A percentile compares a stretch with the other conserved stretches of the same genome.
phyloP scores from a whole-genome alignment of 352 stramenopile species.

The Elongisporangium senticosum region DNA sequence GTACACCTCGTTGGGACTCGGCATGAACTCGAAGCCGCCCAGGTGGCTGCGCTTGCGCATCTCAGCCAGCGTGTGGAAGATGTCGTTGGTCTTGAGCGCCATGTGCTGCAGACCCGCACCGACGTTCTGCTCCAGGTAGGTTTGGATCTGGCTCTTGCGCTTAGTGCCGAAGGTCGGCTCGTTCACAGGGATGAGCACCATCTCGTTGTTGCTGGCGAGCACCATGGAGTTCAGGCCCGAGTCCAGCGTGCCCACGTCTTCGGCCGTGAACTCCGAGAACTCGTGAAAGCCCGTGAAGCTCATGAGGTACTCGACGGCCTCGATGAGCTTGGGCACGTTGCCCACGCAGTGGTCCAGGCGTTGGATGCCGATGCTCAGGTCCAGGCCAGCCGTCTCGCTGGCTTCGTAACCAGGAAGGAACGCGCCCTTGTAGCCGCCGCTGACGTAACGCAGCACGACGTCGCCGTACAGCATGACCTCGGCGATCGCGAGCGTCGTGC shows the following conservation, averaged over 20 bases:
- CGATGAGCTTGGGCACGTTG: constrained; percentile 88
- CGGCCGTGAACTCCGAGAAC: constrained; percentile 93
- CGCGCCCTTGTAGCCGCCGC: constrained; percentile 61
- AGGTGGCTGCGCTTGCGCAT: constrained; percentile 72
- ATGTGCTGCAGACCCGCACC: constrained; percentile 95
- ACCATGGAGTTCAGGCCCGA: constrained; percentile 95
- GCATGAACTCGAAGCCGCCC: constrained; percentile 86
- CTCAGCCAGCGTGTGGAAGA: constrained; percentile 90
- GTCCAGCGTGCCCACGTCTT: constrained; percentile 94
- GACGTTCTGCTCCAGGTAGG: constrained; percentile 94
- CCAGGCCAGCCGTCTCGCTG: constrained; percentile 25
- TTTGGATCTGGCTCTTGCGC: constrained; percentile 95
- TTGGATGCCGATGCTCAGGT: constrained; percentile 73
- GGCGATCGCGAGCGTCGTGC: constrained; percentile 51
- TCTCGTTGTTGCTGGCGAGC: constrained; percentile 90
- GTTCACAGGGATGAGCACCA: constrained; percentile 94
- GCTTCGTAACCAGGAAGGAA: constrained; percentile 78
- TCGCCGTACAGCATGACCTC: constrained; percentile 88
- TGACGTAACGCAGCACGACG: constrained; percentile 85
- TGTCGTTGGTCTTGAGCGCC: constrained; percentile 95
- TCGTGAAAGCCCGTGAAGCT: constrained; percentile 85
- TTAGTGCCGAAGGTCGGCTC: constrained; percentile 92
- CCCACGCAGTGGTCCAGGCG: constrained; percentile 87
- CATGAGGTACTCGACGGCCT: constrained; percentile 81
- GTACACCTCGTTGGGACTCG: constrained; percentile 80